Evolutionary conservation across 176 grass and related monocot genomes (phyloP).

Genomic region (Musa schizocarpa): DNA sequence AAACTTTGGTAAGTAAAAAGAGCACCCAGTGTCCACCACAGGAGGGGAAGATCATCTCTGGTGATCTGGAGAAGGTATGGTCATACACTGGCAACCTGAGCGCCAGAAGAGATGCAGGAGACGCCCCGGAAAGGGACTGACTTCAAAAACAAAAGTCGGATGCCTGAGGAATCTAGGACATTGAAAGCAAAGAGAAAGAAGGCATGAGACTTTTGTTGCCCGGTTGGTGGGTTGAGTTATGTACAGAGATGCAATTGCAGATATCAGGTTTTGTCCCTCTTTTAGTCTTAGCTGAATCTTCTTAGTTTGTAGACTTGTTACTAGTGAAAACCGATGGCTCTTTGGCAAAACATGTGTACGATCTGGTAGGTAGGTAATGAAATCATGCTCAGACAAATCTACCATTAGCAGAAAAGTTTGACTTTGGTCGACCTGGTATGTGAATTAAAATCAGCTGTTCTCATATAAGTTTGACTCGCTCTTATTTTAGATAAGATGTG

Average conservation of each 20-base stretch:
- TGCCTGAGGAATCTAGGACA: background rate
- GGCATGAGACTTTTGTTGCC: background rate
- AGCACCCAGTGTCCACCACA: slow-evolving; percentile 20
- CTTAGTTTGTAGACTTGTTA: background rate
- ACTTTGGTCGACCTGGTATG: background rate
- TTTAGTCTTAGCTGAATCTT: background rate
- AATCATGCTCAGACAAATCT: too few relatives aligned
- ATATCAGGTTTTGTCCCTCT: background rate
- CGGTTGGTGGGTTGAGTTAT: background rate
- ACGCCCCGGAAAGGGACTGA: slow-evolving; percentile 83
- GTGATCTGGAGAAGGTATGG: slow-evolving; percentile 77
- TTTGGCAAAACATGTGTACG: background rate
- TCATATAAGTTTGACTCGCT: too few relatives aligned
- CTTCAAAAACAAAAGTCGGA: background rate
- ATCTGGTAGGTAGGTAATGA: background rate
- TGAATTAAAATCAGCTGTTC: background rate
- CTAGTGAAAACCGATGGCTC: background rate
- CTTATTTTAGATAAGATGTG: too few relatives aligned
- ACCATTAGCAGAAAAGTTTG: background rate
- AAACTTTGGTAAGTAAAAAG: slow-evolving; percentile 39
- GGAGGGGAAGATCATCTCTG: slow-evolving; percentile 38
- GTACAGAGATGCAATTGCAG: slow-evolving; percentile 9
- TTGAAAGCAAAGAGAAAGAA: background rate
- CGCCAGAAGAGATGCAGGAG: slow-evolving; percentile 61
- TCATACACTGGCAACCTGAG: slow-evolving; percentile 74